Evolutionary conservation across 2,329 filamentous ascomycete genomes (phyloP).

Genomic region (Verticillium alfalfae): DNA sequence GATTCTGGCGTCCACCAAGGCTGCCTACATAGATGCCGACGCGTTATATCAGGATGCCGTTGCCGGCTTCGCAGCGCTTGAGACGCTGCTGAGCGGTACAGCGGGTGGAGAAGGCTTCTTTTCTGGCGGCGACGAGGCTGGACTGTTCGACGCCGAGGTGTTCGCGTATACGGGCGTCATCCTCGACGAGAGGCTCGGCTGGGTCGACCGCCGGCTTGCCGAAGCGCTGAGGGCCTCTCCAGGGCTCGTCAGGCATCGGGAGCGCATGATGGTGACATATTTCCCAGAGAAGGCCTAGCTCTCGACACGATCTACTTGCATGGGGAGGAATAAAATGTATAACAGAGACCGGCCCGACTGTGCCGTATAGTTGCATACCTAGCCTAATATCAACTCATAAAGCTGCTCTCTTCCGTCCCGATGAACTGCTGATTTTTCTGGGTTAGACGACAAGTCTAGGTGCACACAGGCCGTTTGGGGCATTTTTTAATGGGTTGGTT

Average conservation of each 20-base stretch:
- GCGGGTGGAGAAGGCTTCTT: constrained; percentile 40
- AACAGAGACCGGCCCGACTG: not conserved
- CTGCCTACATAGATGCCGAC: constrained; percentile 20
- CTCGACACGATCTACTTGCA: not conserved
- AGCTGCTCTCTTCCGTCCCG: not conserved
- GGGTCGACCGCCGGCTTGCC: constrained; percentile 57
- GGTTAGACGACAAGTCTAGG: too few relatives aligned
- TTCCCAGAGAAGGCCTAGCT: not conserved
- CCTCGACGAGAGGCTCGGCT: constrained; percentile 56
- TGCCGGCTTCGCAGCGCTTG: constrained; percentile 41
- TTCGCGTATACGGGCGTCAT: constrained; percentile 87
- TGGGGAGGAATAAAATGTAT: not conserved
- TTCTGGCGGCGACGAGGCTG: constrained; percentile 42
- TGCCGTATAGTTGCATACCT: not conserved
- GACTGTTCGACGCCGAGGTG: constrained; percentile 79
- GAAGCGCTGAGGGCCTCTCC: constrained; percentile 50
- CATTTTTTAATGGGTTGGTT: too few relatives aligned
- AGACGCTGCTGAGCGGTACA: constrained; percentile 26
- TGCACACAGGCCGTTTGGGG: too few relatives aligned
- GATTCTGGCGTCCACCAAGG: constrained; percentile 58
- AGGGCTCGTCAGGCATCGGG: constrained; percentile 51
- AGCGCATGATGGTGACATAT: constrained; percentile 22
- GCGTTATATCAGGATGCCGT: constrained; percentile 36
- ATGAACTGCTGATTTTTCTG: too few relatives aligned
- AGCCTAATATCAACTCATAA: not conserved